Evolutionary conservation across 2,329 filamentous ascomycete genomes (phyloP).

Genomic region (Alternaria sp.): DNA sequence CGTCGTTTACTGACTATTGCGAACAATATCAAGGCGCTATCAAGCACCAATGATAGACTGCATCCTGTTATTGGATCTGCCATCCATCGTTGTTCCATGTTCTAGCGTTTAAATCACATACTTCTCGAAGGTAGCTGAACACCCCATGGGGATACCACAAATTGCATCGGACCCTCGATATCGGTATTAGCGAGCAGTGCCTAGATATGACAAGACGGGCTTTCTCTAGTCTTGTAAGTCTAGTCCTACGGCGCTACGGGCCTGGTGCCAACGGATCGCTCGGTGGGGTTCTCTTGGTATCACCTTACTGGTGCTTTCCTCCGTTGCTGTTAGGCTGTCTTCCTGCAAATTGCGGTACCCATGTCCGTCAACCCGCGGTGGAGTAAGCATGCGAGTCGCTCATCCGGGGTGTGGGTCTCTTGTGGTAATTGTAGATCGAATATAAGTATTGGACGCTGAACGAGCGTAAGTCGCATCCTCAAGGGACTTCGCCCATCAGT

Average conservation of each 20-base stretch:
- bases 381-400: not conserved
- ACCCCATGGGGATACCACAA: conserved; percentile 25
- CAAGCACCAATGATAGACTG: conserved; percentile 8
- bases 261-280: conserved; percentile 36
- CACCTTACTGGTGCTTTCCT: conserved; percentile 26
- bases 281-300: conserved; percentile 20
- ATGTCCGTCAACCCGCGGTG: conserved; percentile 24
- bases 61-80: conserved; percentile 6
- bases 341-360: conserved; percentile 26
- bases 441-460: conserved; percentile 31
- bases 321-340: conserved; percentile 20
- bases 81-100: conserved; percentile 17
- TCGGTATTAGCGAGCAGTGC: conserved; percentile 18
- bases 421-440: conserved; percentile 9
- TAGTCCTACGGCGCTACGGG: conserved; percentile 32
- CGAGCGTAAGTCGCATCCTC: conserved; percentile 17
- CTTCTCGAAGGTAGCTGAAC: conserved; percentile 23
- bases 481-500: conserved; percentile 27
- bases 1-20: not conserved
- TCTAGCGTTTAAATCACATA: conserved; percentile 16
- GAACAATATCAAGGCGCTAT: not conserved
- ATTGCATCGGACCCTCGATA: conserved; percentile 24
- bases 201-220: conserved; percentile 10
- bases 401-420: conserved; percentile 5
- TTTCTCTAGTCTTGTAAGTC: conserved; percentile 18